phyloP scores from a whole-genome alignment of 306 rosid genomes.

The Vigna reflexopilosa region DNA sequence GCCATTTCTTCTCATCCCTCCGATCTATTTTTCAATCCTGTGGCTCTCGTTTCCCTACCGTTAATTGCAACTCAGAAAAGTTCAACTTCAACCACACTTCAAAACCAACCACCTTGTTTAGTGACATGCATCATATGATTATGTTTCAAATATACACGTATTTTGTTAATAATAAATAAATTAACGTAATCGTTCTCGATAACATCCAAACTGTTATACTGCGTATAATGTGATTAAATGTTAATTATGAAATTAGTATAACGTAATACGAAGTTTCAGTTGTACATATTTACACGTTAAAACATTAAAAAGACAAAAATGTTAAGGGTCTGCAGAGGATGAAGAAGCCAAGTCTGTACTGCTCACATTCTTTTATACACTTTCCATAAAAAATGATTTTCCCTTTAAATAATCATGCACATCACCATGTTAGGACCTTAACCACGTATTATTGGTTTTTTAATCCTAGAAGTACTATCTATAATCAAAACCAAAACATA shows the following conservation, averaged over 20 bases:
- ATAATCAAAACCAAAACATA: conserved; percentile 17
- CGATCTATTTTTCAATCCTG: conserved; percentile 25
- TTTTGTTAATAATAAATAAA: too few species aligned
- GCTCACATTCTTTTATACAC: conserved; percentile 36
- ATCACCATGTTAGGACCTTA: neutral
- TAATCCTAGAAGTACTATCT: neutral
- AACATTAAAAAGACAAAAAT: neutral
- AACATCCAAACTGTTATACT: too few species aligned
- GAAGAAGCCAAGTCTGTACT: conserved; percentile 36
- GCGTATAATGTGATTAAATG: too few species aligned
- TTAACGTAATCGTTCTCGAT: too few species aligned
- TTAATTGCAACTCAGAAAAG: neutral
- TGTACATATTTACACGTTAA: neutral
- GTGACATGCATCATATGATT: neutral
- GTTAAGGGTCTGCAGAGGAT: conserved; percentile 28
- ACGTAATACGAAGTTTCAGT: too few species aligned
- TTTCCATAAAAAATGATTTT: neutral
- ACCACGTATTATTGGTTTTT: neutral
- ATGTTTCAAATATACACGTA: too few species aligned
- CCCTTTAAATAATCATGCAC: neutral
- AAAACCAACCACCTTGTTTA: neutral
- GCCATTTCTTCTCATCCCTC: conserved; percentile 39
- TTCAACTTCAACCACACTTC: too few species aligned
- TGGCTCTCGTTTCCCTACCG: conserved; percentile 48
- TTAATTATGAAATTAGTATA: too few species aligned